phyloP scores from a whole-genome alignment of 495 filamentous ascomycete species.

The Tuber magnatum region DNA sequence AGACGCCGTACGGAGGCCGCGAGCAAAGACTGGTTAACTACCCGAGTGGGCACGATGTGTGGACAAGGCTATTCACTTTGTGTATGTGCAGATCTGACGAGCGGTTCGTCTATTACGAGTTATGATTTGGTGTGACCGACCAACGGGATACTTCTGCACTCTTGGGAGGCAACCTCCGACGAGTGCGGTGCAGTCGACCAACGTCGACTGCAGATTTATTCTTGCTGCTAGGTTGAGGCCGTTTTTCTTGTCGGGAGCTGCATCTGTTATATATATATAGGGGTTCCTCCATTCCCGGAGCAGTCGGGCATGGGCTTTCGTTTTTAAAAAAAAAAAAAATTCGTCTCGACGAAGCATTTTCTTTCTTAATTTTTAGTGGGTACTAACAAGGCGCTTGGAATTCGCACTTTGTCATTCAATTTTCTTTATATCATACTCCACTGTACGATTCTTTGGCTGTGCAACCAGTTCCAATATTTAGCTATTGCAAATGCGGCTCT shows the following conservation, averaged over 20 bases:
- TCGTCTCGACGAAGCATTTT: background rate
- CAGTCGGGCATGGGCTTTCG: background rate
- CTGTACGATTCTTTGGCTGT: background rate
- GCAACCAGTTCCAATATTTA: background rate
- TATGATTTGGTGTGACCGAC: conserved; percentile 17
- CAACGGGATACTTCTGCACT: background rate
- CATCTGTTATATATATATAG: background rate
- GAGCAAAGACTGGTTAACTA: conserved; percentile 41
- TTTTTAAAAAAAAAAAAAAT: no score
- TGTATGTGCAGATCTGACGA: conserved; percentile 7
- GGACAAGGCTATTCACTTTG: background rate
- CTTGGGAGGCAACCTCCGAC: background rate
- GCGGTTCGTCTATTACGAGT: conserved; percentile 13
- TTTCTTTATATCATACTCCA: background rate
- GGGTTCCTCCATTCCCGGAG: background rate
- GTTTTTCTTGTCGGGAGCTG: background rate
- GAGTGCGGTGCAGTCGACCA: background rate
- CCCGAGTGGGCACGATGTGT: background rate
- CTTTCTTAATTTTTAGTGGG: conserved; percentile 3
- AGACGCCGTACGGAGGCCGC: conserved; percentile 74
- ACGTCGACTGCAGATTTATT: conserved; percentile 1
- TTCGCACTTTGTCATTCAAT: conserved; percentile 1
- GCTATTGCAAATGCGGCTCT: background rate
- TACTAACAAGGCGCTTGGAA: background rate
- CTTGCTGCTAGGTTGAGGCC: background rate